These are phyloP conservation scores for Mycena kentingensis DNA, from an alignment of 768 basidiomycete genomes.

Conservation along the genomic window DNA sequence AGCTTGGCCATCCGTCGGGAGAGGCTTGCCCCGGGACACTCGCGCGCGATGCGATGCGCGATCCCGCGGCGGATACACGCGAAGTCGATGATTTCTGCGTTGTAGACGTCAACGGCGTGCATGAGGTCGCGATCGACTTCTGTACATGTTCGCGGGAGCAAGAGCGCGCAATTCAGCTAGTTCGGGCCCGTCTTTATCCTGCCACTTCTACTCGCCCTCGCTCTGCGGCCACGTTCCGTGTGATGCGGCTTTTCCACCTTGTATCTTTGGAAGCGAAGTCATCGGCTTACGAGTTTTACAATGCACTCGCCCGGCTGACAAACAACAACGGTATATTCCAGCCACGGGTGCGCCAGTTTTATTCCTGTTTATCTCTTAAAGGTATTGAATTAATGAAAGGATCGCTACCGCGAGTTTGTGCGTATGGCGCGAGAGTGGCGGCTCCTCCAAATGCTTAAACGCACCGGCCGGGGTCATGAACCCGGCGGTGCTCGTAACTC, in stretches of 20 bases:
- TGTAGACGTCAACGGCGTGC: constrained; percentile 28
- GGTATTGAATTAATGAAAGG: constrained; percentile 10
- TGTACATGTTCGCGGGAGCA: constrained; percentile 32
- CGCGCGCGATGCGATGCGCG: not conserved
- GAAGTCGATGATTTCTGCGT: constrained; percentile 28
- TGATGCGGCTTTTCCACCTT: constrained; percentile 35
- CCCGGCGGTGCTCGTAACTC: not conserved
- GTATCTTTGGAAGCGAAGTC: constrained; percentile 35
- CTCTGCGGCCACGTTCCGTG: constrained; percentile 32
- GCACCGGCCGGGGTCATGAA: constrained; percentile 14
- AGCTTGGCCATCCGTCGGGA: constrained; percentile 22
- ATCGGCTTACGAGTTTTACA: constrained; percentile 36
- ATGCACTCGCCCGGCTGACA: constrained; percentile 23
- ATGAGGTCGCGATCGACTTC: constrained; percentile 32
- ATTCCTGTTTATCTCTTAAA: not conserved
- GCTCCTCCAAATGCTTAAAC: constrained; percentile 17
- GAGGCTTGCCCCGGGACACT: constrained; percentile 15
- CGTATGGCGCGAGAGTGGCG: constrained; percentile 13
- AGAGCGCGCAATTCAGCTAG: constrained; percentile 32
- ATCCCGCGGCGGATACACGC: constrained; percentile 6
- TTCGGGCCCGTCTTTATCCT: constrained; percentile 33
- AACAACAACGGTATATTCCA: constrained; percentile 32
- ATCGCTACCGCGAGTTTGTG: constrained; percentile 18
- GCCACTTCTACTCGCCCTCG: constrained; percentile 30
- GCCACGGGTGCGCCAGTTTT: constrained; percentile 15